Base-by-base conservation (phyloP, 306 rosid genomes). In the Casuarina equisetifolia region DNA sequence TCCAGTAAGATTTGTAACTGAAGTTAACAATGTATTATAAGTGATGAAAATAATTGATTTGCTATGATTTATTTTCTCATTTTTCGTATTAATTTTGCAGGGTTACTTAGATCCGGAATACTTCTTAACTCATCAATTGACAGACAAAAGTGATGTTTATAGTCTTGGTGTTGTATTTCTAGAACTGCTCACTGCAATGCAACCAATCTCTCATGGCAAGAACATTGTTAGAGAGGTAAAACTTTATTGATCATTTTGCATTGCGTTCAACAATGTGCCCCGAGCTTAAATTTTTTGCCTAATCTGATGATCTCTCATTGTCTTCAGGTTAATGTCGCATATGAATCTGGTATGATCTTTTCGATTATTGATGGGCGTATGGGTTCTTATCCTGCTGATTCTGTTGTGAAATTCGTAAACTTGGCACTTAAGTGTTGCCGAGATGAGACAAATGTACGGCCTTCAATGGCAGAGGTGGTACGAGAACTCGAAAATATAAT, bases 211-310 rank as follows among this genome's bases (percentile, higher is more conserved):
- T 70, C 98, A 92, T 52, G 99, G 99, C 12, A 96, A 96, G 83
- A 96, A 96, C 81, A 89, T 96, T 77, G 97, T 96, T 73, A 87
- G 98, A 79, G 99, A 96, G 99, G 99, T 96, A 89, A 76, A 72
- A 69, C 4, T 59, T 78, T 68, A n/a, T 36, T 4, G 69, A 36
- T 80, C 39, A 69, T 0, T 38, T 36, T 63, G 19, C 19, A 49
- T 66, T 40, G 71, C 7, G 7, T 52, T 67, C 9, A 12, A 25
- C 32, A 25, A 25, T 25, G 32, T 25, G 32, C 32, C 32, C 32
- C 32, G 32, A 25, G 20, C 8, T 42, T 49, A 48, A 10, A 35
- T 12, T 36, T 12, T 36, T 36, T 12, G 67, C 4, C 40, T 59
- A 32, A 59, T 59, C 10, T 20, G 36, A 59, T 59, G 12, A 9